Base-by-base conservation (phyloP, 306 rosid species). In the Ceratonia siliqua region DNA sequence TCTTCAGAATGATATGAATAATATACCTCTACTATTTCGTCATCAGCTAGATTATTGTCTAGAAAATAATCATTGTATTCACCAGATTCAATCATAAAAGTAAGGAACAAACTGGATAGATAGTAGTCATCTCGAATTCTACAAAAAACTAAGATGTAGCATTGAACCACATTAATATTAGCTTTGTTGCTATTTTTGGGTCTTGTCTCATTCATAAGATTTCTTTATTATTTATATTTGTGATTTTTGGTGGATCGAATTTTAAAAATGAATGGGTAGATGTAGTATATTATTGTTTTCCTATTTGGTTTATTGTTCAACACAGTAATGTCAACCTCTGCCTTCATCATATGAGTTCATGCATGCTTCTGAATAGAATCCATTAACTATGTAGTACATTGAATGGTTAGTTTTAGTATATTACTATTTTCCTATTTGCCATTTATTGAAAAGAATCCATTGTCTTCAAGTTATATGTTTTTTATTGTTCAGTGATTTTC, bases 81-180 rank as follows among this genome's bases (percentile, higher is more conserved):
- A 65, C 24, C 39, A 8, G 13, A 25, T 43, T 43, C 20, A 65
- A 43, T 17, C 3, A 65, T 25, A 32, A 32, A n/a, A n/a, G n/a
- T n/a, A 20, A 17, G 6, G 8, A 30, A 30, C 24, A 2, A 62
- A 62, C 8, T 17, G 12, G 48, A 18, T 2, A 36, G 48, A 38
- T 38, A 38, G 17, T 21, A 1, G 8, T 38, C 22, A 46, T 48
- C 42, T 25, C 43, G 8, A 46, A 28, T 67, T 46, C 11, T n/a
- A n/a, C 55, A 4, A n/a, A 50, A 46, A 46, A n/a, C 4, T 62
- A 50, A 58, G 35, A 43, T 17, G 3, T 20, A 61, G 18, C 15
- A 78, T 24, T 71, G 59, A 78, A 38, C 28, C 49, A 6, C 63
- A 63, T 70, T 78, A 4, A 14, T 17, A 6, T 39, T 70, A 18